phyloP scores from a whole-genome alignment of 305 asterid genomes.

The Fraxinus xanthoxyloides region DNA sequence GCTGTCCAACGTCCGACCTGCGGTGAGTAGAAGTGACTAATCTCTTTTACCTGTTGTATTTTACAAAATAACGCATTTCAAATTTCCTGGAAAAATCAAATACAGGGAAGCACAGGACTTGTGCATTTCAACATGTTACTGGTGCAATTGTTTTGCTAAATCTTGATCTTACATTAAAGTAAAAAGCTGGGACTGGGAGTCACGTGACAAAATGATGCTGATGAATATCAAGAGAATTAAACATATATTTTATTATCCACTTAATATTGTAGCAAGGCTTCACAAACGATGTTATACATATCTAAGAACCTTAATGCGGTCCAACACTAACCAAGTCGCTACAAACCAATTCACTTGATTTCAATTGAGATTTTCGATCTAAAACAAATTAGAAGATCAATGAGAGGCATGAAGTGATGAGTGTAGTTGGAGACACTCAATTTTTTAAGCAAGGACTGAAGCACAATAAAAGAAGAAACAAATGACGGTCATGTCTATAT shows the following conservation, averaged over 20 bases:
- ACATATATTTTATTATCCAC: not conserved
- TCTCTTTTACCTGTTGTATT: constrained; percentile 73
- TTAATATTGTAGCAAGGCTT: not conserved
- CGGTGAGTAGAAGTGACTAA: constrained; percentile 47
- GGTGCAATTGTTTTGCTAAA: not conserved
- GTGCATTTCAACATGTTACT: constrained; percentile 9
- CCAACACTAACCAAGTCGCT: not conserved
- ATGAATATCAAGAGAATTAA: constrained; percentile 1
- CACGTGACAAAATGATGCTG: not conserved
- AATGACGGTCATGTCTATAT: not conserved
- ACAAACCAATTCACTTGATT: not conserved
- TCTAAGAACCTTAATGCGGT: not conserved
- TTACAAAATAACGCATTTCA: not conserved
- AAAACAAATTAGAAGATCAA: not conserved
- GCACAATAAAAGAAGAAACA: not conserved
- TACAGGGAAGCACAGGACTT: constrained; percentile 1
- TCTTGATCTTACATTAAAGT: not conserved
- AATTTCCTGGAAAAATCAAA: constrained; percentile 6
- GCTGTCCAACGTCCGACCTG: constrained; percentile 80
- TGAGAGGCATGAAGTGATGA: not conserved
- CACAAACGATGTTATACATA: not conserved
- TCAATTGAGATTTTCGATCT: not conserved
- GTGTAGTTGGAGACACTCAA: not conserved
- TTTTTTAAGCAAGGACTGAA: not conserved
- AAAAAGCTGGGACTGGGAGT: constrained; percentile 8